Evolutionary conservation across 1,139 yeast species (phyloP), one percentile per base, ranked within the genome.

Genomic region (Taphrina deformans): DNA sequence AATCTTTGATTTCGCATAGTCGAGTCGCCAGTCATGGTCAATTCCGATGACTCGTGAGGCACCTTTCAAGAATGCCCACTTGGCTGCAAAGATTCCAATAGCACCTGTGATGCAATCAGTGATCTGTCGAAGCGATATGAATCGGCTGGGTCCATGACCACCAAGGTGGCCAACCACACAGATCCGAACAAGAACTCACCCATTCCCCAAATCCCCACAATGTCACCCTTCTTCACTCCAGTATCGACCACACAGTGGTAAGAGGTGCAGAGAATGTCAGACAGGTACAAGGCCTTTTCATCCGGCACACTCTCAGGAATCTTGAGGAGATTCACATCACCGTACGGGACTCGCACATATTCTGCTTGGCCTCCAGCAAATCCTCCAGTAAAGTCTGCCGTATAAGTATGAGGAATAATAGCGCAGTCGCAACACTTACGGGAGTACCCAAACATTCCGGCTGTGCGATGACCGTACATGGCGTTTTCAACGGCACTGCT

Each of bases 171-270:
- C 14, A 21, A 23, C 2, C 9, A 16, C 48, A 23, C 26, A 44
- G 14, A 16, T 24, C 10, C 16, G 10, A 7, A 5, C n/a, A 44
- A 44, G n/a, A 18, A 26, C 58, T 53, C 35, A 31, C 83, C 83
- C n/a, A 78, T 72, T 48, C 83, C 84, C 55, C 80, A 80, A 71
- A 80, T 76, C 4, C 82, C 83, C 24, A 80, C 81, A 18, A 75
- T 68, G 67, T 80, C 82, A 65, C 79, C 65, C 44, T 80, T 63
- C 76, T 72, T 60, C 52, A 80, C 65, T 16, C 55, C 61, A 9
- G 65, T 63, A 26, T 61, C 59, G 27, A 18, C 51, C 31, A 55
- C 61, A 40, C 65, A 65, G 44, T 65, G 67, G 53, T 61, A 61
- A 5, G 68, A 60, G 2, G 68, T 66, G 29, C 56, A 51, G 12